phyloP scores from a whole-genome alignment of 2,329 filamentous ascomycete species.

The Colletotrichum sp. region DNA sequence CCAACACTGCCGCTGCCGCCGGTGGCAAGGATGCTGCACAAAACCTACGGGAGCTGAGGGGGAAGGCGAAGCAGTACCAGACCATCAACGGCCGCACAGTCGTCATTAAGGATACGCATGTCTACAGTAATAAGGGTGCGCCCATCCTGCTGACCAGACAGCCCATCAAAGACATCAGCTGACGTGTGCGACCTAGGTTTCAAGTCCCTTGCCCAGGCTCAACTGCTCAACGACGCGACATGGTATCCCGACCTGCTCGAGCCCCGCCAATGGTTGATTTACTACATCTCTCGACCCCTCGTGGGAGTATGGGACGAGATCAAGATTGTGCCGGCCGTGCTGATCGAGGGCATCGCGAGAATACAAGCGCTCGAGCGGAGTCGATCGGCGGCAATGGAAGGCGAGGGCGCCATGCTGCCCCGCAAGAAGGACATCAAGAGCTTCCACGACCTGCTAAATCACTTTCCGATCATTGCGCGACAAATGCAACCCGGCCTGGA shows the following conservation, averaged over 20 bases:
- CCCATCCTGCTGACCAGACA: not conserved
- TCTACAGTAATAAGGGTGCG: constrained; percentile 96
- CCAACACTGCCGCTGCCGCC: constrained; percentile 45
- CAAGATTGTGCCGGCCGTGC: constrained; percentile 70
- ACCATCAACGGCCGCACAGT: constrained; percentile 93
- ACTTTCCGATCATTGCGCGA: constrained; percentile 93
- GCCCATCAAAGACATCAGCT: not conserved
- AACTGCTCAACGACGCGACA: constrained; percentile 80
- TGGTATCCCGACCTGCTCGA: constrained; percentile 93
- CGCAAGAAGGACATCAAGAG: constrained; percentile 90
- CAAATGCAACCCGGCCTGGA: constrained; percentile 96
- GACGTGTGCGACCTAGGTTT: constrained; percentile 67
- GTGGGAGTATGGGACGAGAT: constrained; percentile 82
- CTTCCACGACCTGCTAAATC: constrained; percentile 87
- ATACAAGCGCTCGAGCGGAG: constrained; percentile 42
- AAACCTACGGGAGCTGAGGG: constrained; percentile 83
- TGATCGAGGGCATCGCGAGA: constrained; percentile 51
- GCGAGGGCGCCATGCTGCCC: constrained; percentile 52
- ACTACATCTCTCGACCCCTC: constrained; percentile 91
- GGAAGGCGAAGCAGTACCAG: constrained; percentile 92
- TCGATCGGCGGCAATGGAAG: constrained; percentile 39
- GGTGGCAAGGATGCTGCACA: constrained; percentile 62
- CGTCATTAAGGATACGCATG: constrained; percentile 88
- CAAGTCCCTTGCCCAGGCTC: constrained; percentile 88
- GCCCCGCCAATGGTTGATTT: constrained; percentile 91